Evolutionary conservation across 2,329 filamentous ascomycete species (phyloP).

Genomic region (Fusarium buharicum): DNA sequence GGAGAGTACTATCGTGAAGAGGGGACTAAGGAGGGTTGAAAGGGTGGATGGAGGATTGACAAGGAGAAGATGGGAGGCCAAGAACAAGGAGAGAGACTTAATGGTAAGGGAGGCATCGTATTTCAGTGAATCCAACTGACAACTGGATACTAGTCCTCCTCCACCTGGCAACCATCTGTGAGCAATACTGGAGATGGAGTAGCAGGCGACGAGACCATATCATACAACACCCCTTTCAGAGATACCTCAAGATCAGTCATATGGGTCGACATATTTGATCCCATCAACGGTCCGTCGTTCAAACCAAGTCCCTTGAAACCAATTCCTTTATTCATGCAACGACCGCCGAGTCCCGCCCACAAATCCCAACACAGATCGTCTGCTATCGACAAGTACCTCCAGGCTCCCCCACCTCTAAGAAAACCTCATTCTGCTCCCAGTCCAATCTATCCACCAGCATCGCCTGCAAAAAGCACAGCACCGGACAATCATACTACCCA

Average conservation of each 20-base stretch:
- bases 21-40: slow-evolving; percentile 57
- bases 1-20: slow-evolving; percentile 52
- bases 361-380: slow-evolving; percentile 18
- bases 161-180: slow-evolving; percentile 3
- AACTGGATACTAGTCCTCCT: slow-evolving; percentile 3
- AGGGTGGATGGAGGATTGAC: slow-evolving; percentile 59
- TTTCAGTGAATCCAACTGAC: slow-evolving; percentile 2
- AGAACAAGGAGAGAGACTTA: slow-evolving; percentile 24
- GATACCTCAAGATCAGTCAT: slow-evolving; percentile 51
- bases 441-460: slow-evolving; percentile 6
- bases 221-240: slow-evolving; percentile 22
- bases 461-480: not conserved
- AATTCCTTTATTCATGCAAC: slow-evolving; percentile 60
- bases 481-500: not conserved
- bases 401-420: slow-evolving; percentile 14
- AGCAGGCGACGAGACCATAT: slow-evolving; percentile 12
- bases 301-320: slow-evolving; percentile 62
- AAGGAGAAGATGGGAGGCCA: slow-evolving; percentile 55
- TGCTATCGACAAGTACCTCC: slow-evolving; percentile 24
- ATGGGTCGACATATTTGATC: slow-evolving; percentile 63
- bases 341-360: slow-evolving; percentile 33
- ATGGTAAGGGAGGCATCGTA: slow-evolving; percentile 4
- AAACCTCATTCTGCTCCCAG: slow-evolving; percentile 15
- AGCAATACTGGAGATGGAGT: slow-evolving; percentile 11
- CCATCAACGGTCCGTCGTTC: slow-evolving; percentile 59